Conservation (phyloP, 1,284 basidiomycete species). For the Cystobasidiaceae sp. region DNA sequence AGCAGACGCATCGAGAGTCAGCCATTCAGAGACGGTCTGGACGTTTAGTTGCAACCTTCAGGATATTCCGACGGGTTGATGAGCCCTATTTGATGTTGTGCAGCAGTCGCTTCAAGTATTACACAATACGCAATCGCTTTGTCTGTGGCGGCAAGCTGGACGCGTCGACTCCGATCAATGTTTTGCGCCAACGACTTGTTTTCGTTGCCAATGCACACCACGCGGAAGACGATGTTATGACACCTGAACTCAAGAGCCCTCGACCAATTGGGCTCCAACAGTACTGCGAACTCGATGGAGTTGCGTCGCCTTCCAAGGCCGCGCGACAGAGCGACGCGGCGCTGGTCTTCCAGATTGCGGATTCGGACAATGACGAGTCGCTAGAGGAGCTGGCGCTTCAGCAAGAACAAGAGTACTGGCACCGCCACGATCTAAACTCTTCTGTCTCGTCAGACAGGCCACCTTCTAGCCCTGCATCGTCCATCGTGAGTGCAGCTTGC, state of each 20-base stretch:
- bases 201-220: too few species aligned
- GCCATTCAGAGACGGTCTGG: slow-evolving; percentile 30
- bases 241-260: too few species aligned
- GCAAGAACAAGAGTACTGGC: slow-evolving; percentile 24
- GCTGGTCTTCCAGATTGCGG: neutral
- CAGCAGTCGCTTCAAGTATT: too few species aligned
- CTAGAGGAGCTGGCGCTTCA: slow-evolving; percentile 5
- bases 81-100: too few species aligned
- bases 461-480: neutral
- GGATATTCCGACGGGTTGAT: neutral
- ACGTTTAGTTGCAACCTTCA: slow-evolving; percentile 1
- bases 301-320: neutral
- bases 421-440: neutral
- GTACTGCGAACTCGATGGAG: neutral
- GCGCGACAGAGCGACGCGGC: neutral
- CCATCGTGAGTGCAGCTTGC: neutral
- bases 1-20: slow-evolving; percentile 36
- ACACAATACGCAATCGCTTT: too few species aligned
- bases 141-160: too few species aligned
- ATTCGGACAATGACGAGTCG: slow-evolving; percentile 20
- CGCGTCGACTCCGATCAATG: too few species aligned
- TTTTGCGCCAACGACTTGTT: too few species aligned
- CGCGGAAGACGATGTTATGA: neutral
- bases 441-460: neutral
- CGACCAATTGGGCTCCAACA: too few species aligned